These are phyloP conservation scores for Monosporozyma servazzii DNA, from an alignment of 805 yeast species.

Conservation along the genomic window DNA sequence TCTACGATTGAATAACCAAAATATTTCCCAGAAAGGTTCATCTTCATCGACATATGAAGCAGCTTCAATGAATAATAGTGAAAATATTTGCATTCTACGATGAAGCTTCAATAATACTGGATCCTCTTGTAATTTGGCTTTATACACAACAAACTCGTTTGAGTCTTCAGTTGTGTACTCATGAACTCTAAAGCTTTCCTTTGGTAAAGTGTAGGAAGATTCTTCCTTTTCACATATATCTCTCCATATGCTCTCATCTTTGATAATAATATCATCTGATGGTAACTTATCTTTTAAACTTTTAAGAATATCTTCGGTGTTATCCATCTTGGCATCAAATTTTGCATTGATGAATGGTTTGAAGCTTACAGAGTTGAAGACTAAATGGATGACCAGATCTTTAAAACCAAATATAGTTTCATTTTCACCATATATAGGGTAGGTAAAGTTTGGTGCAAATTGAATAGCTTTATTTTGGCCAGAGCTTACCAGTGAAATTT, in stretches of 20 bases:
- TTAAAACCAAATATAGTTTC: constrained; percentile 83
- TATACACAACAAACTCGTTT: constrained; percentile 40
- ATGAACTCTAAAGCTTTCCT: constrained; percentile 27
- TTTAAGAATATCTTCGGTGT: constrained; percentile 42
- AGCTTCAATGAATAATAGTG: constrained; percentile 82
- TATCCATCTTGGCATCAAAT: constrained; percentile 44
- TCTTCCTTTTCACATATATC: constrained; percentile 44
- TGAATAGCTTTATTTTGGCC: constrained; percentile 51
- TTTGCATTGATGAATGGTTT: constrained; percentile 60
- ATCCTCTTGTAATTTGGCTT: constrained; percentile 23
- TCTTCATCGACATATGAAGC: constrained; percentile 75
- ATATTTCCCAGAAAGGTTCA: constrained; percentile 78
- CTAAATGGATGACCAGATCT: constrained; percentile 53
- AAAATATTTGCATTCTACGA: constrained; percentile 66
- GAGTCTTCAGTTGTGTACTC: constrained; percentile 20
- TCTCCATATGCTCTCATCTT: constrained; percentile 64
- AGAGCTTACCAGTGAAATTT: constrained; percentile 50
- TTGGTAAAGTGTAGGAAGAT: constrained; percentile 32
- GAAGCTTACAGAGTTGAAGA: constrained; percentile 68
- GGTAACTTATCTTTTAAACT: constrained; percentile 55
- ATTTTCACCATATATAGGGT: constrained; percentile 87
- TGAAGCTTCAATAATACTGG: constrained; percentile 37
- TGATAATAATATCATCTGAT: constrained; percentile 40
- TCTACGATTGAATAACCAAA: constrained; percentile 35
- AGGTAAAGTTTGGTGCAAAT: constrained; percentile 76